Conservation (phyloP, 2,329 filamentous ascomycete genomes). For the Colletotrichum costaricense region DNA sequence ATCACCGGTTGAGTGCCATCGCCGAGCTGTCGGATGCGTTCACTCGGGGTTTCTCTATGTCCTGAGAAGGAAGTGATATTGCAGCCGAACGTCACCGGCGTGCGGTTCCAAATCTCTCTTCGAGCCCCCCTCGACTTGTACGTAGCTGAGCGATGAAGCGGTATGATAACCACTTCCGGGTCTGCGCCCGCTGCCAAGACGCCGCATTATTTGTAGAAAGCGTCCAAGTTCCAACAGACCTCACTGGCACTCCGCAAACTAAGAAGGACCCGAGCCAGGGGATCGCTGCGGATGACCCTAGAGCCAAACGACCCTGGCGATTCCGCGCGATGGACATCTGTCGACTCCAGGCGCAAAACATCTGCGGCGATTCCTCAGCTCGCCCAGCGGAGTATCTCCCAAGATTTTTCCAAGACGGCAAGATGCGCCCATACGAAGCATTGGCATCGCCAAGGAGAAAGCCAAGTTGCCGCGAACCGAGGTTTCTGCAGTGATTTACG, state of each 20-base stretch:
- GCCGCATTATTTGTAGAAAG: not conserved
- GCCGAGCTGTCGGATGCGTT: not conserved
- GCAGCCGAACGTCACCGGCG: not conserved
- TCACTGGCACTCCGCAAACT: constrained; percentile 2
- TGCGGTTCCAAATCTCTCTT: not conserved
- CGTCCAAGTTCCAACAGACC: not conserved
- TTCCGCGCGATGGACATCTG: not conserved
- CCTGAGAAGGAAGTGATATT: not conserved
- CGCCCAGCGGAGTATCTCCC: not conserved
- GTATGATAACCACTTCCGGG: not conserved
- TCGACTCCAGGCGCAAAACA: not conserved
- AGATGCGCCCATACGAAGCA: constrained; percentile 28
- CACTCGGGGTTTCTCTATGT: not conserved
- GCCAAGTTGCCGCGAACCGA: constrained; percentile 14
- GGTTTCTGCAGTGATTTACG: not conserved
- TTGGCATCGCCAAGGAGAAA: constrained; percentile 26
- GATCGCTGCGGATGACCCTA: not conserved
- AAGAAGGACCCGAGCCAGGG: constrained; percentile 9
- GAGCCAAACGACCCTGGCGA: not conserved
- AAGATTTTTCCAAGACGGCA: constrained; percentile 33
- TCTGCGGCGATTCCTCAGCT: not conserved
- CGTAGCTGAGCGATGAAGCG: not conserved
- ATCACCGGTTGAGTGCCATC: not conserved
- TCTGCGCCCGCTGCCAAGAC: constrained; percentile 16
- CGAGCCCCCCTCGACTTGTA: not conserved